Conservation (phyloP, 2,329 filamentous ascomycete genomes). For the Beauveria sp. region DNA sequence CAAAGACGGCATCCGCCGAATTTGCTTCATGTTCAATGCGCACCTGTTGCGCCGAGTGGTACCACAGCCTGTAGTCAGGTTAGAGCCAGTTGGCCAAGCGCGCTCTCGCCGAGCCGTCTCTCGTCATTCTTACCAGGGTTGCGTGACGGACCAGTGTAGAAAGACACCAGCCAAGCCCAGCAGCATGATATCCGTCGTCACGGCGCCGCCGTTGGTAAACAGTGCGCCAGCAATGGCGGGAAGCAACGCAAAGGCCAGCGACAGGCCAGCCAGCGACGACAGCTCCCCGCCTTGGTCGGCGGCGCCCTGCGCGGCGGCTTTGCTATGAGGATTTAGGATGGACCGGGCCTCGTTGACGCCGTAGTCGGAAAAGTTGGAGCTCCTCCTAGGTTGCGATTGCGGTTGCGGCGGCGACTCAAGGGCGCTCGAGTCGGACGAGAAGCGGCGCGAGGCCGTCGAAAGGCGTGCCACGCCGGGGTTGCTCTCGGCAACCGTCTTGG, state of each 20-base stretch:
- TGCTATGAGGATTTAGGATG: constrained; percentile 50
- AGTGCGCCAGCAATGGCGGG: constrained; percentile 79
- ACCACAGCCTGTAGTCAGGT: constrained; percentile 54
- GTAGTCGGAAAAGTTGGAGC: constrained; percentile 71
- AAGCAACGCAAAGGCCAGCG: constrained; percentile 73
- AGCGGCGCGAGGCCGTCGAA: constrained; percentile 14
- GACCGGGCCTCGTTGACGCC: constrained; percentile 64
- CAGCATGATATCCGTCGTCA: constrained; percentile 80
- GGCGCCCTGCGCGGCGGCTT: constrained; percentile 10
- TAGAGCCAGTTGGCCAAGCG: background rate
- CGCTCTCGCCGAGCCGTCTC: background rate
- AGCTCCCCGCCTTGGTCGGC: constrained; percentile 35
- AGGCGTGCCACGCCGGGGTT: constrained; percentile 15
- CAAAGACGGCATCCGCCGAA: constrained; percentile 31
- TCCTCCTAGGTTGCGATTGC: constrained; percentile 47
- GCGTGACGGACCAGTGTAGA: constrained; percentile 82
- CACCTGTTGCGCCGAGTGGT: constrained; percentile 60
- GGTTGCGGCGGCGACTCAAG: constrained; percentile 18
- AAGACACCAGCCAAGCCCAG: constrained; percentile 75
- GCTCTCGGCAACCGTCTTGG: constrained; percentile 31
- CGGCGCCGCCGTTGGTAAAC: constrained; percentile 73
- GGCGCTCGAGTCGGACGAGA: constrained; percentile 20
- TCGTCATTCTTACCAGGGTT: constrained; percentile 63
- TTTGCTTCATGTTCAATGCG: constrained; percentile 45
- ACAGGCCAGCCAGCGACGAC: constrained; percentile 71